Base-by-base conservation (phyloP, 352 stramenopile species). In the Phytophthora megakarya region DNA sequence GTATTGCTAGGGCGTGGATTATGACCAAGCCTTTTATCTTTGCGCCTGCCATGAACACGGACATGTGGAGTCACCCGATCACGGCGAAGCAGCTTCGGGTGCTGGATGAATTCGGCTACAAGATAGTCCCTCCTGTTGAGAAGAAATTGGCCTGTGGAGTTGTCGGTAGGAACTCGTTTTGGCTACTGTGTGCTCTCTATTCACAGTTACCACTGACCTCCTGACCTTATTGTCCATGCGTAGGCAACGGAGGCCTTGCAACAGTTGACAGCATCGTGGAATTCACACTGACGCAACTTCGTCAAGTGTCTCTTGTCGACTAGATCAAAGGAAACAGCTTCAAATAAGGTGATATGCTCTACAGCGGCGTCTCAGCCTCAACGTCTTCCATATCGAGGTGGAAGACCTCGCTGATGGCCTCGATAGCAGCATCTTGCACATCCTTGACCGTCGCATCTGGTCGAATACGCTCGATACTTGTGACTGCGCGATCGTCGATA, bases 31-130 rank as follows among this genome's bases (percentile, higher is more conserved):
- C 96, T 7, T 78, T 99, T 19, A 57, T 99, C 12, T 87, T 97
- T 21, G 93, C 94, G 19, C 97, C 97, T 5, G 96, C 97, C 11
- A 99, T 99, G 97, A 99, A 99, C 73, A 98, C 96, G 13, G 89
- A 96, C 65, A 99, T 99, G 97, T 99, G 95, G 93, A 80, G 94
- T 46, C 95, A 99, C 74, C 93, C 95, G 5, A 75, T 98, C 54
- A 99, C 97, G 16, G 70, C 70, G 10, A 79, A 72, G 54, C 92
- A 97, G 35, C 52, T 97, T 39, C 39, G 47, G 8, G 64, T 88
- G 26, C 65, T 97, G 32, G 57, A 61, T 1, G 76, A 84, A 25
- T 82, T 88, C 11, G 75, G 81, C 18, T 93, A 97, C 62, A 52
- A 56, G 9, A 87, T 98, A 70, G 81, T 98, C 26, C 61, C 80